Evolutionary conservation across 495 filamentous ascomycete genomes (phyloP).

Genomic region (Articulospora tetracladia): DNA sequence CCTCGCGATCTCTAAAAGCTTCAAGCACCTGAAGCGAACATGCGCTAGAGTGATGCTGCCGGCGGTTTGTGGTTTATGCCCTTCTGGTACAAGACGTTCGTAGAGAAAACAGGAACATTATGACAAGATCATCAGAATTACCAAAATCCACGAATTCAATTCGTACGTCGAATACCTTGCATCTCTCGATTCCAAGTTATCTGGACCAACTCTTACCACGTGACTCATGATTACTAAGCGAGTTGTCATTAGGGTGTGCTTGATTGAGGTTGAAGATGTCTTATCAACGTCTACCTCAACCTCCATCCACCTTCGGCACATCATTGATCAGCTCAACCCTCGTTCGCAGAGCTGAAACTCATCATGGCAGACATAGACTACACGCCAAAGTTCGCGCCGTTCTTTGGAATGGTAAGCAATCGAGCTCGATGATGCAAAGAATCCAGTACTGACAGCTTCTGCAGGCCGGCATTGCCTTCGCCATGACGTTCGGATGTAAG

Average conservation of each 20-base stretch:
- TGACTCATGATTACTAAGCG: background rate
- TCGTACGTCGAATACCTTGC: too few relatives aligned
- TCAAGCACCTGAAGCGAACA: constrained; percentile 4
- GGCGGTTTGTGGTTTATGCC: background rate
- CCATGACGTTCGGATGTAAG: constrained; percentile 95
- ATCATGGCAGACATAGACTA: constrained; percentile 28
- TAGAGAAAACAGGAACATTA: background rate
- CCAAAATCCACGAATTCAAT: too few relatives aligned
- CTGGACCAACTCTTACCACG: background rate
- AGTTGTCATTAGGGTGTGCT: background rate
- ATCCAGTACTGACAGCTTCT: constrained; percentile 32
- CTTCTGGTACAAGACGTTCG: background rate
- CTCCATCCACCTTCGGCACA: background rate
- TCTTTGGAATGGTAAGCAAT: constrained; percentile 88
- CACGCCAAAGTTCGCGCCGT: constrained; percentile 89
- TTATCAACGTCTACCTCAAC: constrained; percentile 10
- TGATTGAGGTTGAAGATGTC: constrained; percentile 9
- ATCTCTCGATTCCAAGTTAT: background rate
- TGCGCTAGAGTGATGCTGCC: background rate
- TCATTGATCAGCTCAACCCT: background rate
- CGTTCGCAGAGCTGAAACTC: constrained; percentile 12
- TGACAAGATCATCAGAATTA: background rate
- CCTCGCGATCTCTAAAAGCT: constrained; percentile 16
- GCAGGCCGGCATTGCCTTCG: constrained; percentile 83
- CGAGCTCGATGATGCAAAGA: constrained; percentile 4